These are phyloP conservation scores for Fusarium bactridioides DNA, from an alignment of 2,329 filamentous ascomycete species.

Conservation along the genomic window DNA sequence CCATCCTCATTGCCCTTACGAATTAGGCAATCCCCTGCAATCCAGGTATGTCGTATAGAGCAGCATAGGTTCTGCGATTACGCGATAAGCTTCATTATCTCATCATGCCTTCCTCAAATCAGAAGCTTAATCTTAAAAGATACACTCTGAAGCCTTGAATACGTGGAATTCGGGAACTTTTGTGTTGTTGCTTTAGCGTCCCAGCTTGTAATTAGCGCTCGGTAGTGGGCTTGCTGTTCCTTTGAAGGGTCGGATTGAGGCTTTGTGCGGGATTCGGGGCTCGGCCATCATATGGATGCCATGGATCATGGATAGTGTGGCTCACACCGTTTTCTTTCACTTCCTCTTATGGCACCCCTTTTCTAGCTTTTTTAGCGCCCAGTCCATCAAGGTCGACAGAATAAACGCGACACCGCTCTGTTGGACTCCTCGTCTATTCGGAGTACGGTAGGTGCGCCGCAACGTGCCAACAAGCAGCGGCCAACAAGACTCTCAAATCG, in stretches of 20 bases:
- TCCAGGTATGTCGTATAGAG: not conserved
- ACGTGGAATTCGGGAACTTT: slow-evolving; percentile 23
- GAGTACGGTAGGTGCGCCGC: slow-evolving; percentile 36
- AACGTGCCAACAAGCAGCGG: slow-evolving; percentile 7
- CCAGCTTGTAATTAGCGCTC: slow-evolving; percentile 22
- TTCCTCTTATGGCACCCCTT: slow-evolving; percentile 12
- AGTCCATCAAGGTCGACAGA: slow-evolving; percentile 20
- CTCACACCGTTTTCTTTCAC: slow-evolving; percentile 38
- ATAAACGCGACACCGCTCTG: slow-evolving; percentile 6
- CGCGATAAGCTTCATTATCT: not conserved
- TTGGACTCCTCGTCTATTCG: slow-evolving; percentile 18
- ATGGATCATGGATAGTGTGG: slow-evolving; percentile 30
- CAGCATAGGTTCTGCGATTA: not conserved
- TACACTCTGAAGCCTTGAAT: not conserved
- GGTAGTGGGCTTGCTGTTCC: slow-evolving; percentile 27
- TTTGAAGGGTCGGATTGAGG: slow-evolving; percentile 29
- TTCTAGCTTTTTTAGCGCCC: not conserved
- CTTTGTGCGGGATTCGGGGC: slow-evolving; percentile 28
- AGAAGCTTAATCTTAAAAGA: not conserved
- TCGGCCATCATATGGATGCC: slow-evolving; percentile 29
- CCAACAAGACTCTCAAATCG: slow-evolving; percentile 17
- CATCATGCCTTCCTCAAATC: not conserved
- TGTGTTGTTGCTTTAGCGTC: slow-evolving; percentile 23
- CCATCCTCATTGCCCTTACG: slow-evolving; percentile 10
- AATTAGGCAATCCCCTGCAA: slow-evolving; percentile 1